Conservation (phyloP, 2,329 filamentous ascomycete genomes). For the Escovopsis sp. region DNA sequence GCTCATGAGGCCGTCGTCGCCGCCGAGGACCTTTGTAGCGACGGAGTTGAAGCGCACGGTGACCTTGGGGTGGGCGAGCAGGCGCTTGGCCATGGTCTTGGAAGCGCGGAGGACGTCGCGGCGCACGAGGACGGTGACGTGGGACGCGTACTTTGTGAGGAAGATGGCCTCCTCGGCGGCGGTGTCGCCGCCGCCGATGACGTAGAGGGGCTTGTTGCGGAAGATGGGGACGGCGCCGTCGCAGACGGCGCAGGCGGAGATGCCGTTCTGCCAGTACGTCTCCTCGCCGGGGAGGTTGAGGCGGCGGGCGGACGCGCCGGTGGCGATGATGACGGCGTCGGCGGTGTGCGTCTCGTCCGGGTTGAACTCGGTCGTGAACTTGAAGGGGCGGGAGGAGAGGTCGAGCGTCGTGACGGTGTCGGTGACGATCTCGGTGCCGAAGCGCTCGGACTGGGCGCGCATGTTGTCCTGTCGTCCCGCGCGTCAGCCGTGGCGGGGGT, state of each 20-base stretch:
- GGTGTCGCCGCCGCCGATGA: slow-evolving; percentile 93
- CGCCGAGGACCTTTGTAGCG: slow-evolving; percentile 72
- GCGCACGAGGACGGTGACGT: slow-evolving; percentile 87
- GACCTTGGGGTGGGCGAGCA: slow-evolving; percentile 75
- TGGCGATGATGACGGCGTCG: slow-evolving; percentile 86
- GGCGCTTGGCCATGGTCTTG: slow-evolving; percentile 79
- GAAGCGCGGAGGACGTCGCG: slow-evolving; percentile 75
- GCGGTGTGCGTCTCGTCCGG: slow-evolving; percentile 76
- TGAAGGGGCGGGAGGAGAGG: slow-evolving; percentile 72
- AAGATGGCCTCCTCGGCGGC: slow-evolving; percentile 96
- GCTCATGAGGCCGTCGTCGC: slow-evolving; percentile 76
- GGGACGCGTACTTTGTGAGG: slow-evolving; percentile 91
- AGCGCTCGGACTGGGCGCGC: slow-evolving; percentile 78
- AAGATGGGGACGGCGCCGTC: slow-evolving; percentile 96
- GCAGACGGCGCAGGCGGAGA: slow-evolving; percentile 93
- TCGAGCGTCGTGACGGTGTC: slow-evolving; percentile 89
- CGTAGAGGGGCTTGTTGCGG: slow-evolving; percentile 86
- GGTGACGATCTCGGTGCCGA: slow-evolving; percentile 83
- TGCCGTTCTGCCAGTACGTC: slow-evolving; percentile 93
- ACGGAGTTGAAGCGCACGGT: slow-evolving; percentile 77
- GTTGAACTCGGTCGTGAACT: slow-evolving; percentile 81
- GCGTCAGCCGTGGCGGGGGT: too few relatives aligned
- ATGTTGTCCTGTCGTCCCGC: slow-evolving; percentile 58
- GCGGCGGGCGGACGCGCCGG: slow-evolving; percentile 80
- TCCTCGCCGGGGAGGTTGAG: slow-evolving; percentile 78